Base-by-base conservation (phyloP, 1,284 basidiomycete genomes). In the Trichosporon sp. region DNA sequence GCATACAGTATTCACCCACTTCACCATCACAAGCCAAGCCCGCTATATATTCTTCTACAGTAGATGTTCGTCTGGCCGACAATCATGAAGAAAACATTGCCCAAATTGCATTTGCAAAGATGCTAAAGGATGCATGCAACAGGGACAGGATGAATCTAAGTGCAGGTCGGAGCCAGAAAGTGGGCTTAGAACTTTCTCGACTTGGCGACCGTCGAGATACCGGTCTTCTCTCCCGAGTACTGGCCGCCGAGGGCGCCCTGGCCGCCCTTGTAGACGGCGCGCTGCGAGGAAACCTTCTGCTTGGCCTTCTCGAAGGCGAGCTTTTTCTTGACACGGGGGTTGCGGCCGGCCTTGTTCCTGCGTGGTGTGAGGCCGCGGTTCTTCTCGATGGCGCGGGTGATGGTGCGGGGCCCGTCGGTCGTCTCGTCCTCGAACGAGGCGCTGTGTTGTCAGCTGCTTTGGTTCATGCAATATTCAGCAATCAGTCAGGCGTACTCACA, bases 241-340 rank as follows among this genome's bases (percentile, higher is more conserved):
- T 78, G 75, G 1, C 84, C 84, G 2, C 78, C 80, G 42, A 83
- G 77, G 7, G 83, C 80, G 12, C 79, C 87, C 70, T 92, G 84
- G 35, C 93, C 92, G 70, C 93, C 93, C 81, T 92, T 95, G 87
- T 89, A 97, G 29, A 94, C 87, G 23, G 93, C 89, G 80, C 92
- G 91, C 83, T 95, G 92, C 32, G 91, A 93, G 29, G 89, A 86
- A 21, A 97, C 86, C 83, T 91, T 93, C 86, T 92, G 93, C 86
- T 95, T 92, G 70, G 94, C 95, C 84, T 96, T 91, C 78, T 95
- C 94, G 86, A 90, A 98, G 78, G 89, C 90, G 82, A 91, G 87
- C 63, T 92, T 88, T 83, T 98, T 98, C 88, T 97, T 98, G 83
- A 98, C 94, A 75, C 95, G 89, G 34, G 95, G 94, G 84, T 98